Percentiles rank a stretch among this genome's conserved stretches.
Evolutionary conservation across 352 stramenopile species (phyloP).

Genomic region (Sclerospora graminicola): DNA sequence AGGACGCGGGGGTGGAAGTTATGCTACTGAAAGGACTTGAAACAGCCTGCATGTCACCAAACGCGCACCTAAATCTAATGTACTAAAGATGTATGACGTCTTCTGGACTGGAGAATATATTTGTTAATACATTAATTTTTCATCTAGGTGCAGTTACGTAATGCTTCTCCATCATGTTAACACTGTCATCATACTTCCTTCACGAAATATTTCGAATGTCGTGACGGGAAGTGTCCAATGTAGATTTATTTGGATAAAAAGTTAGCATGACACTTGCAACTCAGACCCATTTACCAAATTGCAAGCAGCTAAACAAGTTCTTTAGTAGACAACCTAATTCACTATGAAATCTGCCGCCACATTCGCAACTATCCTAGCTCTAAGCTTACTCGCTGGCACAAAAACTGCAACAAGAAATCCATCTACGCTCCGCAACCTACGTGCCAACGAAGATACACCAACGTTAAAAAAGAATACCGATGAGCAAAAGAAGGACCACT

Average conservation of each 20-base stretch:
- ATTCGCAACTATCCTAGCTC: neutral
- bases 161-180: neutral
- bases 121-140: neutral
- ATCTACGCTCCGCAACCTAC: neutral
- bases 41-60: slow-evolving; percentile 62
- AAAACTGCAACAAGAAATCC: neutral
- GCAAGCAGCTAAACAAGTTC: neutral
- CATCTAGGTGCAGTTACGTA: neutral
- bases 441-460: neutral
- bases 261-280: neutral
- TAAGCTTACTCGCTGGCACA: neutral
- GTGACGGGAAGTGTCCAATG: neutral
- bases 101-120: neutral
- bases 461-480: slow-evolving; percentile 1
- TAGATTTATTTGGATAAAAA: neutral
- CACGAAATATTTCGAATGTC: neutral
- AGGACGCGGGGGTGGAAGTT: slow-evolving; percentile 53
- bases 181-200: no score
- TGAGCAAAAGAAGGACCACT: no score
- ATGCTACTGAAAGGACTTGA: slow-evolving; percentile 64
- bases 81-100: slow-evolving; percentile 17
- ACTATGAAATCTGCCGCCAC: neutral
- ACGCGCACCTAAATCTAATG: slow-evolving; percentile 55
- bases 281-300: neutral
- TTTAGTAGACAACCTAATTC: neutral